Percentiles rank a stretch among this genome's conserved stretches.
phyloP scores from a whole-genome alignment of 345 rosid genomes.

The Alliaria petiolata region DNA sequence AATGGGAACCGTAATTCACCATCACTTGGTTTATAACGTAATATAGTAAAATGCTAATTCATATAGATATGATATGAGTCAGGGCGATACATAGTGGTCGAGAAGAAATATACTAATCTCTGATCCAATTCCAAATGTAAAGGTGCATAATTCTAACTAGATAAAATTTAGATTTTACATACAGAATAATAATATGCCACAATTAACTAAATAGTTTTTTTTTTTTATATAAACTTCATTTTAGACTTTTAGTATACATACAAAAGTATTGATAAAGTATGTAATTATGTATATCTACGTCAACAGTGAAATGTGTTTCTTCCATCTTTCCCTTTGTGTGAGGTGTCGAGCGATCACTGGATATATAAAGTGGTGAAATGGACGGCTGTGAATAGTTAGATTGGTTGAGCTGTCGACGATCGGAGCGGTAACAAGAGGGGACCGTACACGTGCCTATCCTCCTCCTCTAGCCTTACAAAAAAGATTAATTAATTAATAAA shows the following conservation, averaged over 20 bases:
- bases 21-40: too few species aligned
- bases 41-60: too few species aligned
- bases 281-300: constrained; percentile 1
- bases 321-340: background rate
- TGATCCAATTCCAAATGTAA: too few species aligned
- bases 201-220: too few species aligned
- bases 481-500: background rate
- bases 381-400: constrained; percentile 21
- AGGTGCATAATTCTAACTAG: too few species aligned
- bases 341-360: constrained; percentile 18
- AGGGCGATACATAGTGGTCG: too few species aligned
- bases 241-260: background rate
- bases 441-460: constrained; percentile 30
- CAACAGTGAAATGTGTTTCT: constrained; percentile 16
- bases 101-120: too few species aligned
- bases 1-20: too few species aligned
- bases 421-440: constrained; percentile 1
- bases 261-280: background rate
- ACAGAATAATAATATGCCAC: too few species aligned
- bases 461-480: constrained; percentile 22
- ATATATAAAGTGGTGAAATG: constrained; percentile 12
- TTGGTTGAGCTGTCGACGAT: constrained; percentile 23
- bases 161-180: too few species aligned
- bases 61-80: too few species aligned
- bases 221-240: background rate